These are phyloP conservation scores for Torulaspora globosa DNA, from an alignment of 1,139 yeast species.

Conservation along the genomic window DNA sequence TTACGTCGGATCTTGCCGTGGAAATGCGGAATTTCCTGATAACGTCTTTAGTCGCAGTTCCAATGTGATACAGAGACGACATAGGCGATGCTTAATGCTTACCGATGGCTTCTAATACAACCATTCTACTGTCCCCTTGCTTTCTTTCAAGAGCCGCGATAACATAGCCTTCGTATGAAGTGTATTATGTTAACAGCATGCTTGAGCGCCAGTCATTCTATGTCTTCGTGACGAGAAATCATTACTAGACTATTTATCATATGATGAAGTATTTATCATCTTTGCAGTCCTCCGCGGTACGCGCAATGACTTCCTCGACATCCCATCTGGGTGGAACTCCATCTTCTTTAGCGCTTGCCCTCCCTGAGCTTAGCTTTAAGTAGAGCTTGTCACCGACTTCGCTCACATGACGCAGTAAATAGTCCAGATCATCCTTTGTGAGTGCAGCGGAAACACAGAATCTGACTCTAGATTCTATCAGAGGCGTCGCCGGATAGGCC, in stretches of 20 bases:
- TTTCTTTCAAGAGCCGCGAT: background rate
- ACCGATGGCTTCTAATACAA: background rate
- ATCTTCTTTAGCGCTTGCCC: constrained; percentile 59
- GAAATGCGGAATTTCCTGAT: constrained; percentile 69
- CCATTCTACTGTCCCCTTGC: background rate
- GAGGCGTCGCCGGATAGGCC: constrained; percentile 96
- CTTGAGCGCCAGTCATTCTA: background rate
- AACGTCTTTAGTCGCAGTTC: constrained; percentile 57
- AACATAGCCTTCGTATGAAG: background rate
- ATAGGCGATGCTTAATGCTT: constrained; percentile 1
- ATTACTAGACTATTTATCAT: constrained; percentile 5
- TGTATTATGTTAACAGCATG: background rate
- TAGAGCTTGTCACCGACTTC: constrained; percentile 75
- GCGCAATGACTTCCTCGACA: constrained; percentile 68
- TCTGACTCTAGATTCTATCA: constrained; percentile 84
- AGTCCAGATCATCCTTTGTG: constrained; percentile 90
- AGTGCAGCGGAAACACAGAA: constrained; percentile 89
- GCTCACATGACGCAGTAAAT: constrained; percentile 63
- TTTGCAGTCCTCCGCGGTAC: constrained; percentile 69
- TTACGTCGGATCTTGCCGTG: constrained; percentile 58
- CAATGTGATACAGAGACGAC: constrained; percentile 50
- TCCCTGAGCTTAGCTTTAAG: constrained; percentile 74
- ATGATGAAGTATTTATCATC: constrained; percentile 40
- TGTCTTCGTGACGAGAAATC: background rate
- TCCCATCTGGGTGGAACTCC: constrained; percentile 71